phyloP scores from a whole-genome alignment of 306 rosid species.

The Rosa multiflora region DNA sequence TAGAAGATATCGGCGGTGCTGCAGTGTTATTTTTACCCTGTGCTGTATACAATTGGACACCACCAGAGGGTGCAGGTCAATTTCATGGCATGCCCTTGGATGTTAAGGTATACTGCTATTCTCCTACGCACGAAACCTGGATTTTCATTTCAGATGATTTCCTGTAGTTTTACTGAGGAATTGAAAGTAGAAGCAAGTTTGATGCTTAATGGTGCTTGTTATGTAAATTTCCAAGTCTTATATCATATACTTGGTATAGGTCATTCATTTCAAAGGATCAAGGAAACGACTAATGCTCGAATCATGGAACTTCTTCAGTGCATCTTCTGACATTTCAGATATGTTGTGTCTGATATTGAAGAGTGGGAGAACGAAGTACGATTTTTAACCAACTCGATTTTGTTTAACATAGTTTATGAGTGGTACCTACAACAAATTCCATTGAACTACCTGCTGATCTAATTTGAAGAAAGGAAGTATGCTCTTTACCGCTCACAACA shows the following conservation, averaged over 20 bases:
- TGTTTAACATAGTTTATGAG: not conserved
- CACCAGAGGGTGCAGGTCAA: slow-evolving; percentile 98
- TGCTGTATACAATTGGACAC: slow-evolving; percentile 86
- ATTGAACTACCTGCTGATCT: not conserved
- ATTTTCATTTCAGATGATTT: not conserved
- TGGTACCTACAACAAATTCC: not conserved
- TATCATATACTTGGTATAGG: slow-evolving; percentile 39
- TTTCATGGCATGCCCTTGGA: slow-evolving; percentile 95
- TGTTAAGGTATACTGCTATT: slow-evolving; percentile 60
- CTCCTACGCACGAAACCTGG: not conserved
- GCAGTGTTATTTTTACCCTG: slow-evolving; percentile 79
- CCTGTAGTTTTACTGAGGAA: not conserved
- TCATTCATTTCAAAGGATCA: slow-evolving; percentile 96
- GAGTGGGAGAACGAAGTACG: slow-evolving; percentile 90
- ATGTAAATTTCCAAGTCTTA: not conserved
- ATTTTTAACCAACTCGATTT: slow-evolving; percentile 47
- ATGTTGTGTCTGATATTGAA: slow-evolving; percentile 81
- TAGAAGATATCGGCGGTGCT: slow-evolving; percentile 61
- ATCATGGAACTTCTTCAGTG: slow-evolving; percentile 77
- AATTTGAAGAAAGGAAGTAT: not conserved
- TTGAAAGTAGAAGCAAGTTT: not conserved
- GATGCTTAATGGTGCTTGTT: not conserved
- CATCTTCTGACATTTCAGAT: slow-evolving; percentile 52
- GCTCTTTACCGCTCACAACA: too few species aligned
- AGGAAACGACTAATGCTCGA: slow-evolving; percentile 96